phyloP scores from a whole-genome alignment of 2,329 filamentous ascomycete genomes.

The Fonsecaea multimorphosa region DNA sequence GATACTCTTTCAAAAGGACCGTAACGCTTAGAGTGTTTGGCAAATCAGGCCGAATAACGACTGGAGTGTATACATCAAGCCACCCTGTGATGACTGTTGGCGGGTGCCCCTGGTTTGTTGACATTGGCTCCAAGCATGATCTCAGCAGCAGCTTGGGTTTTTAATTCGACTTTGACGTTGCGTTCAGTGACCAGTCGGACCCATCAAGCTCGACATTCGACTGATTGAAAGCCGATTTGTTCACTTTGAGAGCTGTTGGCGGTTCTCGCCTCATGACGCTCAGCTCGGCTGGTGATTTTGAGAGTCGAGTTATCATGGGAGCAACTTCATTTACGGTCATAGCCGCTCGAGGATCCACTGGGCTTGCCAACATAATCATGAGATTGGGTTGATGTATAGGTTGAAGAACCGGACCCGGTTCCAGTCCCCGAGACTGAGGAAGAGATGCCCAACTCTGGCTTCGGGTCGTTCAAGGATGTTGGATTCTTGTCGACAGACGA shows the following conservation, averaged over 20 bases:
- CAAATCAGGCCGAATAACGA: neutral
- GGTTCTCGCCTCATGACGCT: too few relatives aligned
- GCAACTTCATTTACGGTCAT: neutral
- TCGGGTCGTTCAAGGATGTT: slow-evolving; percentile 16
- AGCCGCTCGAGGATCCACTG: slow-evolving; percentile 1
- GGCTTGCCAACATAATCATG: slow-evolving; percentile 10
- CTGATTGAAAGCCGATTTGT: too few relatives aligned
- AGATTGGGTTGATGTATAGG: slow-evolving; percentile 5
- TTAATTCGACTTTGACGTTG: too few relatives aligned
- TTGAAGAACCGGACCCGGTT: neutral
- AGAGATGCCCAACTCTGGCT: slow-evolving; percentile 14
- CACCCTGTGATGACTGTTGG: too few relatives aligned
- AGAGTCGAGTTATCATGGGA: neutral
- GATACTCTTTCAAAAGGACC: neutral
- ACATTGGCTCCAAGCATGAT: too few relatives aligned
- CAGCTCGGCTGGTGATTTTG: neutral
- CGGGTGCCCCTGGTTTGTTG: too few relatives aligned
- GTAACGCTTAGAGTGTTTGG: neutral
- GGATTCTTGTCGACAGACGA: slow-evolving; percentile 10
- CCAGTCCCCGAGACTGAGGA: slow-evolving; percentile 2
- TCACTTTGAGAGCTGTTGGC: too few relatives aligned
- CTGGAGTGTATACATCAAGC: too few relatives aligned
- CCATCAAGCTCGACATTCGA: too few relatives aligned
- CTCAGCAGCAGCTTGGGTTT: too few relatives aligned
- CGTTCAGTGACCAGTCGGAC: too few relatives aligned